Conservation (phyloP, 2,329 filamentous ascomycete genomes). For the Xylaria sp. region DNA sequence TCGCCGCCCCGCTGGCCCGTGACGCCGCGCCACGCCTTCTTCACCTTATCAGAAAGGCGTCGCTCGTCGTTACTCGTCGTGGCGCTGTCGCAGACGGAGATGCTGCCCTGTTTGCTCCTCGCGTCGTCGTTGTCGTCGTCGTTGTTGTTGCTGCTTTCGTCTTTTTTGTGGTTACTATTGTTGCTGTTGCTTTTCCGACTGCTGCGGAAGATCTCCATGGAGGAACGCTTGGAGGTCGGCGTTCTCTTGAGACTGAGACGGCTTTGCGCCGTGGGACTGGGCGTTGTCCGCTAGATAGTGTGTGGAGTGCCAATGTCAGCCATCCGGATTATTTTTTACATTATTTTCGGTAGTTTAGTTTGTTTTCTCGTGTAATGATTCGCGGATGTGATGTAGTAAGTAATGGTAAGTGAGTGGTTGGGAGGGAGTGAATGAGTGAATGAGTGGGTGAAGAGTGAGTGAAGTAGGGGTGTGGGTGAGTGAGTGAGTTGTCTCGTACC, state of each 20-base stretch:
- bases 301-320: conserved; percentile 2
- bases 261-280: background rate
- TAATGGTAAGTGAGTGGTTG: no score
- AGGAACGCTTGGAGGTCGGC: conserved; percentile 3
- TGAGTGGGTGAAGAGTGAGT: background rate
- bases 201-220: conserved; percentile 3
- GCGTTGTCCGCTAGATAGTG: background rate
- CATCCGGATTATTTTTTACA: background rate
- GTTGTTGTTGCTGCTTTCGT: background rate
- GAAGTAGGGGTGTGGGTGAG: background rate
- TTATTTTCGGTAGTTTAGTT: no score
- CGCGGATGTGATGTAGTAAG: background rate
- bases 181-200: background rate
- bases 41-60: conserved; percentile 15
- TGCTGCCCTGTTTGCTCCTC: conserved; percentile 5
- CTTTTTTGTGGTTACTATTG: background rate
- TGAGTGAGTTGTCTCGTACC: conserved; percentile 1
- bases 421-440: background rate
- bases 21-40: conserved; percentile 12
- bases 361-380: no score
- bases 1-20: conserved; percentile 21
- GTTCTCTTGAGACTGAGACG: conserved; percentile 4
- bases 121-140: background rate
- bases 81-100: background rate
- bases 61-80: background rate